Evolutionary conservation across 2,329 filamentous ascomycete genomes (phyloP).

Genomic region (Podosphaera leucotricha): DNA sequence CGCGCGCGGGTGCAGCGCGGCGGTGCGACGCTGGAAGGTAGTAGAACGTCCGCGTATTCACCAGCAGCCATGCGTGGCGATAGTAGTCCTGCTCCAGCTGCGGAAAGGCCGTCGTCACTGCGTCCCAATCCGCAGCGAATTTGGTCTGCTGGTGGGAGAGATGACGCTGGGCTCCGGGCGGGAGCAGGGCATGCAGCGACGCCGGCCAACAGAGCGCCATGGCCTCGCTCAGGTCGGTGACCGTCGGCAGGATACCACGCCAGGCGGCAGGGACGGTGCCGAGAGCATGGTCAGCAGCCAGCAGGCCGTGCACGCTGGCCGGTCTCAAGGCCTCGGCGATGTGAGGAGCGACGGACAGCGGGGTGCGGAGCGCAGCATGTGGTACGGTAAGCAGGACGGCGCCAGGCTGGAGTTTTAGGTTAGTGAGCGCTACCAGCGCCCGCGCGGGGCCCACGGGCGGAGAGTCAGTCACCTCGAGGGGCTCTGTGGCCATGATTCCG

Average conservation of each 20-base stretch:
- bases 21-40: slow-evolving; percentile 15
- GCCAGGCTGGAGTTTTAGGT: slow-evolving; percentile 21
- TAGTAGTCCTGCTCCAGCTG: slow-evolving; percentile 19
- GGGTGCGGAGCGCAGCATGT: slow-evolving; percentile 35
- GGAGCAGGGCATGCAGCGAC: slow-evolving; percentile 22
- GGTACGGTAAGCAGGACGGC: slow-evolving; percentile 44
- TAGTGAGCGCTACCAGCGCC: neutral
- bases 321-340: slow-evolving; percentile 29
- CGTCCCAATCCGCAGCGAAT: slow-evolving; percentile 25
- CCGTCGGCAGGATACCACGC: slow-evolving; percentile 42
- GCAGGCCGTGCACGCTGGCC: slow-evolving; percentile 43
- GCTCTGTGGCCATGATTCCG: slow-evolving; percentile 48
- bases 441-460: too few species aligned
- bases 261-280: slow-evolving; percentile 27
- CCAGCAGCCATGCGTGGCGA: slow-evolving; percentile 31
- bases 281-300: slow-evolving; percentile 44
- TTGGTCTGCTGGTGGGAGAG: slow-evolving; percentile 31
- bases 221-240: slow-evolving; percentile 30
- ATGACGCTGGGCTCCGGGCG: slow-evolving; percentile 20
- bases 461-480: slow-evolving; percentile 31
- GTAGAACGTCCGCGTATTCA: slow-evolving; percentile 41
- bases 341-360: slow-evolving; percentile 30
- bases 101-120: slow-evolving; percentile 21
- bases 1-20: slow-evolving; percentile 16
- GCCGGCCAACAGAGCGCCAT: slow-evolving; percentile 32